Base-by-base conservation (phyloP, 768 basidiomycete species). In the Mycena rosella region DNA sequence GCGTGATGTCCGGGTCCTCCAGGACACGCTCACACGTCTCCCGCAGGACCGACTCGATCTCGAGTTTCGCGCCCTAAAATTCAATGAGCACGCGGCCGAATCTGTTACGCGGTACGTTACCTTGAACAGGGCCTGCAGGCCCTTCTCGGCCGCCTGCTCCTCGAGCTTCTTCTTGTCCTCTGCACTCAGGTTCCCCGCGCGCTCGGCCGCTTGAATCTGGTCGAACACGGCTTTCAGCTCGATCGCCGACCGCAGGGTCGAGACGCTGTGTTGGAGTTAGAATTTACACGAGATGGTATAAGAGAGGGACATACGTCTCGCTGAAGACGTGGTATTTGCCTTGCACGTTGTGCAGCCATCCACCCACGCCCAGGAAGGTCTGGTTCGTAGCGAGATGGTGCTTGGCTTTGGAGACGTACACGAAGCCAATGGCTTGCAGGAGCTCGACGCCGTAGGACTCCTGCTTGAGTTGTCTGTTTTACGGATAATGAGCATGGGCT, bases 271-370 rank as follows among this genome's bases (percentile, higher is more conserved):
- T 26, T 26, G 44, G 40, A 69, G n/a, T 52, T 57, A 52, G 22
- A 67, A 42, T 60, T 18, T 32, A 26, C 15, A 24, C n/a, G 13
- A 67, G 54, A 26, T 13, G 29, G n/a, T n/a, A n/a, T n/a, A n/a
- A 54, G 45, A 26, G 17, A 60, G 42, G 29, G 51, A 83, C 93
- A 72, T 69, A 94, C 93, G 94, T 96, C 82, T 96, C 95, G 76
- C 94, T 95, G 78, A 97, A 93, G 20, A 96, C 92, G 74, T 96
- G 95, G 55, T 95, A 96, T 80, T 95, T 96, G 15, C 93, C 93
- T 77, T 95, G 93, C 3, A 96, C 93, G 61, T 94, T 94, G 77
- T 96, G 95, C 64, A 96, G 76, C 95, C 95, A 97, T 9, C 96
- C 95, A 15, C 95, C 95, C 18, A 97, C 91, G 29, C 95, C 95